These are phyloP conservation scores for Xylariales sp. DNA, from an alignment of 2,329 filamentous ascomycete genomes.

Conservation along the genomic window DNA sequence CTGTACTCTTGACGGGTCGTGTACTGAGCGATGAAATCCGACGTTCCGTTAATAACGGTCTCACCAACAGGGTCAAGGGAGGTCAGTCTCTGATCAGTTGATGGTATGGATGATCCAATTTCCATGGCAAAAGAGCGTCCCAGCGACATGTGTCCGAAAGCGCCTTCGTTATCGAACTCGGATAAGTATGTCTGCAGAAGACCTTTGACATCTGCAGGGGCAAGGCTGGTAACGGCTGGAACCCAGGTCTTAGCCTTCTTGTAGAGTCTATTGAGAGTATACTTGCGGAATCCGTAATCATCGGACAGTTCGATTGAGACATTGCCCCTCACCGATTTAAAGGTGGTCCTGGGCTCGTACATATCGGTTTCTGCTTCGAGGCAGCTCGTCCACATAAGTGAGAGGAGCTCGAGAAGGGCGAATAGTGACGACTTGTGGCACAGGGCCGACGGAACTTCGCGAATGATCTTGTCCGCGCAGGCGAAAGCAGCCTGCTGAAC, in stretches of 20 bases:
- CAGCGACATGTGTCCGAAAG: conserved; percentile 86
- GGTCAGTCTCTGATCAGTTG: conserved; percentile 78
- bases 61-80: conserved; percentile 74
- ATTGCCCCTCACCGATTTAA: conserved; percentile 70
- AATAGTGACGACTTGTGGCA: conserved; percentile 90
- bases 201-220: conserved; percentile 91
- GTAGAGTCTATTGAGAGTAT: conserved; percentile 74
- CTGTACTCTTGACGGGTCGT: conserved; percentile 95
- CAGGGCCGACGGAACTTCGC: conserved; percentile 79
- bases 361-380: conserved; percentile 91
- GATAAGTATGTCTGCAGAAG: conserved; percentile 94
- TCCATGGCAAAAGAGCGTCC: conserved; percentile 93
- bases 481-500: conserved; percentile 83
- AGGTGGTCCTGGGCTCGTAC: conserved; percentile 81
- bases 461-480: conserved; percentile 83
- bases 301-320: conserved; percentile 91
- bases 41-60: conserved; percentile 81
- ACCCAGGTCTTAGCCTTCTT: conserved; percentile 79
- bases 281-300: conserved; percentile 76
- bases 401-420: conserved; percentile 84
- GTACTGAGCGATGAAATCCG: conserved; percentile 95
- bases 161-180: conserved; percentile 86
- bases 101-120: conserved; percentile 82
- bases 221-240: conserved; percentile 71
- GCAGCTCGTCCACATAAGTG: conserved; percentile 93